A percentile compares a stretch with the other conserved stretches of the same genome.
phyloP scores from a whole-genome alignment of 768 basidiomycete species.

The Tulasnella sp. region DNA sequence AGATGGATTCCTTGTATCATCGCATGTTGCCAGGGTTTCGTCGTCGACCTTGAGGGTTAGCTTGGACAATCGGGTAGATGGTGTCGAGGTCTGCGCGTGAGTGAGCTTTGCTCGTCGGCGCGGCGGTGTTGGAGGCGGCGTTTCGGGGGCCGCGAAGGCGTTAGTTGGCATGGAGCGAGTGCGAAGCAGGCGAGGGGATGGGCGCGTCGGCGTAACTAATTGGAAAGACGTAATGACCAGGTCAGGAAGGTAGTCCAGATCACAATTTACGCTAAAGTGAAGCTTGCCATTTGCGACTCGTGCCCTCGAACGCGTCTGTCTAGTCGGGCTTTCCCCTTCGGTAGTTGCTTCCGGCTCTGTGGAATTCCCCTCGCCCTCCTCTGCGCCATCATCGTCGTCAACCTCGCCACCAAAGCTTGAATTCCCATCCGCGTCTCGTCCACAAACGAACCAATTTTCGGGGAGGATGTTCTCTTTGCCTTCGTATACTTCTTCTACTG shows the following conservation, averaged over 20 bases:
- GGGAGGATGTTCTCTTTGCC: conserved; percentile 12
- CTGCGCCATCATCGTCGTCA: background rate
- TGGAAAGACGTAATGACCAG: background rate
- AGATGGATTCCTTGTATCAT: background rate
- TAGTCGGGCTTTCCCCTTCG: background rate
- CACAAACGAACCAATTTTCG: conserved; percentile 11
- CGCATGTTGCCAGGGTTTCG: background rate
- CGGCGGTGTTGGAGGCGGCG: conserved; percentile 4
- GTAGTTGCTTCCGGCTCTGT: background rate
- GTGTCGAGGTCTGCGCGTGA: background rate
- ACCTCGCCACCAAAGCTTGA: background rate
- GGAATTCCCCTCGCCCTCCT: background rate
- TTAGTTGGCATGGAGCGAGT: conserved; percentile 1
- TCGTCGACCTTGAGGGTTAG: background rate
- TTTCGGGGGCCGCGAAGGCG: conserved; percentile 2
- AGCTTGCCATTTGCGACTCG: conserved; percentile 3
- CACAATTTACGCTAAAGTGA: background rate
- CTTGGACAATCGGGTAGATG: conserved; percentile 4
- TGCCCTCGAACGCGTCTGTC: background rate
- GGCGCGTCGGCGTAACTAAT: background rate
- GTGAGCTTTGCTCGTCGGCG: background rate
- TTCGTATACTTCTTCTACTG: background rate
- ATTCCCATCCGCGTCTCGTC: conserved; percentile 3
- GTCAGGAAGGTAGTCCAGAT: background rate
- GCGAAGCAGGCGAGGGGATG: background rate